A percentile compares a stretch with the other conserved stretches of the same genome.
These are phyloP conservation scores for Oryza officinalis DNA, from an alignment of 176 grass and related monocot genomes.

Conservation along the genomic window DNA sequence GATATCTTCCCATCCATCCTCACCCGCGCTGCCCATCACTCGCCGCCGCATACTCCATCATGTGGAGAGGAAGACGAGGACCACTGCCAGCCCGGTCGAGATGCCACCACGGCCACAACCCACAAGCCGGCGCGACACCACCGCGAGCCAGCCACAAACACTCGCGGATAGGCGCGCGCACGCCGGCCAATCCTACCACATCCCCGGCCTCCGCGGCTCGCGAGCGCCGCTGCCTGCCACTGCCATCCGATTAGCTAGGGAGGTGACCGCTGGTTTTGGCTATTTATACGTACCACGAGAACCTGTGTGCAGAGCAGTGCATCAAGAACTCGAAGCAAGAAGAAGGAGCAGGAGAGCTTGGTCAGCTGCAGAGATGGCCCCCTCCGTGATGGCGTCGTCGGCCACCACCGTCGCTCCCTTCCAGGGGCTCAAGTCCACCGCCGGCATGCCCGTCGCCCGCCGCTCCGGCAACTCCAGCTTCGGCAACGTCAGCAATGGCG, in stretches of 20 bases:
- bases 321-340: not conserved
- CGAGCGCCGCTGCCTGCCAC: too few relatives aligned
- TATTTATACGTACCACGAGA: not conserved
- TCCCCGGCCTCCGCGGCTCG: not conserved
- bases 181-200: not conserved
- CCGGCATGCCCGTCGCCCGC: not conserved
- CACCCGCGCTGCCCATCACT: not conserved
- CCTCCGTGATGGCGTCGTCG: not conserved
- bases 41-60: not conserved
- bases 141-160: too few relatives aligned
- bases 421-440: not conserved
- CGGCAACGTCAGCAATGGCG: not conserved
- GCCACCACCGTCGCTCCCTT: not conserved
- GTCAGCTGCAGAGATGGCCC: not conserved
- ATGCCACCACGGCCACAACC: not conserved
- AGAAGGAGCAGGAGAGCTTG: not conserved
- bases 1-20: not conserved
- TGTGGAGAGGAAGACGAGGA: not conserved
- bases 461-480: not conserved
- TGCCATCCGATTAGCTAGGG: not conserved
- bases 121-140: not conserved
- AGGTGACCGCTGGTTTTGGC: not conserved
- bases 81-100: not conserved
- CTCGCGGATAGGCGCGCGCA: not conserved
- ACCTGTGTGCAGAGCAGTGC: too few relatives aligned